phyloP scores from a whole-genome alignment of 2,329 filamentous ascomycete genomes.

The Beauveria rudraprayagi region DNA sequence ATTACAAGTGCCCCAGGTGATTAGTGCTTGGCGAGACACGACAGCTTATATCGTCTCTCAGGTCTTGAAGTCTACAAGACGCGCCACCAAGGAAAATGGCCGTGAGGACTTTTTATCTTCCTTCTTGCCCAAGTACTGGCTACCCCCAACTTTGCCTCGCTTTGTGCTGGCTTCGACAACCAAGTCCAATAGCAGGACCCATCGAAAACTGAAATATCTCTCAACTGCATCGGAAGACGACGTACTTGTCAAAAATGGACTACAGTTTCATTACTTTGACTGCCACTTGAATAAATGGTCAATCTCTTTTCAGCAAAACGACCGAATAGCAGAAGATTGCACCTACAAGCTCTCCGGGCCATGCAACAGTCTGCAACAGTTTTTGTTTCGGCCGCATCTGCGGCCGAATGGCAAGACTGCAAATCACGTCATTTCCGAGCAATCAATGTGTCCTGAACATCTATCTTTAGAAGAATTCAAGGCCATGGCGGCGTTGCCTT shows the following conservation, averaged over 20 bases:
- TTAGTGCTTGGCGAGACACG: background rate
- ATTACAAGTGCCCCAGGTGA: background rate
- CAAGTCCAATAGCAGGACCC: background rate
- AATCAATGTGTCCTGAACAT: background rate
- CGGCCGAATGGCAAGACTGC: background rate
- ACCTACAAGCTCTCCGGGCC: background rate
- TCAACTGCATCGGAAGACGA: background rate
- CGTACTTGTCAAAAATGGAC: background rate
- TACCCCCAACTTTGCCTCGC: background rate
- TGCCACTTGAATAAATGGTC: background rate
- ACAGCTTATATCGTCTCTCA: background rate
- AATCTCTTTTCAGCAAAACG: background rate
- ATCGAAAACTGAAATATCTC: background rate
- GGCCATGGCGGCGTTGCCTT: background rate
- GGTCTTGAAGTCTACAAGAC: background rate
- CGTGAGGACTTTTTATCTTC: background rate
- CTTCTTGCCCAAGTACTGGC: background rate
- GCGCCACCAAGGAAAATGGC: background rate
- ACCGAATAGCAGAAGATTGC: background rate
- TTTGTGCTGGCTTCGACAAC: conserved; percentile 2
- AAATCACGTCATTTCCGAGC: background rate
- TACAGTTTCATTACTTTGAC: background rate
- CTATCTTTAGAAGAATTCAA: conserved; percentile 18
- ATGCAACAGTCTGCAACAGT: background rate
- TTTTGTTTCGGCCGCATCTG: background rate